Conservation (phyloP, 306 rosid genomes). For the Ceratonia siliqua region DNA sequence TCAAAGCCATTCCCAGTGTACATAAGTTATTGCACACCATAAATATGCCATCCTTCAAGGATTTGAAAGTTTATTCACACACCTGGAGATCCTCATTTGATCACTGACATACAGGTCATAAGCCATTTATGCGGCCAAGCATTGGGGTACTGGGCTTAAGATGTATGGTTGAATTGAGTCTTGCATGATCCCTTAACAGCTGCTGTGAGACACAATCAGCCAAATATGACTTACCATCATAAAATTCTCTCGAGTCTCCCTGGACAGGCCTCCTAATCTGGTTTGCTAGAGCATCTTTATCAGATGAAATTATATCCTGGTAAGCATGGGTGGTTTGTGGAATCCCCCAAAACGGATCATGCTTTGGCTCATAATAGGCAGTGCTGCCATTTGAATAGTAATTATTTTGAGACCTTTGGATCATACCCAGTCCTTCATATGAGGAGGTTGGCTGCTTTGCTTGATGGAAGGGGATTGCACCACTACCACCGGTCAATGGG, state of each 20-base stretch:
- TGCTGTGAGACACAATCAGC: slow-evolving; percentile 64
- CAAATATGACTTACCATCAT: slow-evolving; percentile 47
- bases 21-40: background rate
- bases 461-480: slow-evolving; percentile 58
- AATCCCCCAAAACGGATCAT: slow-evolving; percentile 45
- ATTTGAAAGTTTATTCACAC: background rate
- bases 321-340: slow-evolving; percentile 47
- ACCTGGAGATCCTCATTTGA: slow-evolving; percentile 9
- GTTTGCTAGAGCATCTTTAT: slow-evolving; percentile 43
- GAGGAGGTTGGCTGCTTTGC: slow-evolving; percentile 49
- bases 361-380: slow-evolving; percentile 47
- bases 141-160: slow-evolving; percentile 31
- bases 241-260: slow-evolving; percentile 40
- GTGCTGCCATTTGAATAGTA: slow-evolving; percentile 40
- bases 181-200: slow-evolving; percentile 52
- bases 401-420: slow-evolving; percentile 43
- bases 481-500: slow-evolving; percentile 59
- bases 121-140: slow-evolving; percentile 34
- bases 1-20: background rate
- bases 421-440: slow-evolving; percentile 48
- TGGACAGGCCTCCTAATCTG: slow-evolving; percentile 43
- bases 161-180: slow-evolving; percentile 44
- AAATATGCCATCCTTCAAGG: slow-evolving; percentile 9
- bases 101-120: slow-evolving; percentile 20
- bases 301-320: slow-evolving; percentile 41